A percentile compares a stretch with the other conserved stretches of the same genome.
phyloP scores from a whole-genome alignment of 495 filamentous ascomycete genomes.

The Diplogelasinospora grovesii region DNA sequence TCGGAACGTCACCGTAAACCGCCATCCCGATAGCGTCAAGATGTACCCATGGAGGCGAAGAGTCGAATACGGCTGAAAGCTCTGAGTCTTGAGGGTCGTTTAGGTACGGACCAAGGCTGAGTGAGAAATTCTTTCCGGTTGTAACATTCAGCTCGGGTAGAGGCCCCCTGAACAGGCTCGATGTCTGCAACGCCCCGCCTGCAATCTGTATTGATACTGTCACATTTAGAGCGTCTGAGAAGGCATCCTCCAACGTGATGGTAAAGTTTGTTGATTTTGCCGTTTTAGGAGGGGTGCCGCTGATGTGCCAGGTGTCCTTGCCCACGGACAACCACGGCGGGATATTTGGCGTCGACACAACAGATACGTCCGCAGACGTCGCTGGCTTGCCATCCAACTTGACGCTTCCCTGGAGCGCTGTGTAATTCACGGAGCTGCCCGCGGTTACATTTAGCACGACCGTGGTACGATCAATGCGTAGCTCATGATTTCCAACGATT shows the following conservation, averaged over 20 bases:
- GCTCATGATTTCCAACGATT: slow-evolving; percentile 59
- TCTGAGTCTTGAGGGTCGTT: slow-evolving; percentile 45
- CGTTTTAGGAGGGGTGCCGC: slow-evolving; percentile 54
- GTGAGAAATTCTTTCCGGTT: slow-evolving; percentile 57
- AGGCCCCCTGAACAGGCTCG: slow-evolving; percentile 32
- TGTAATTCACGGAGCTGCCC: slow-evolving; percentile 50
- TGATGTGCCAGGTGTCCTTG: slow-evolving; percentile 51
- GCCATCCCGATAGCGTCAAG: slow-evolving; percentile 52
- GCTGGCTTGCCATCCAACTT: slow-evolving; percentile 56
- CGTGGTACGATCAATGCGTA: slow-evolving; percentile 52
- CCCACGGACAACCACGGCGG: slow-evolving; percentile 71
- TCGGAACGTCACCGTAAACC: slow-evolving; percentile 59
- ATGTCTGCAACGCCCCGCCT: slow-evolving; percentile 1
- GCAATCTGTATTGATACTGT: slow-evolving; percentile 54
- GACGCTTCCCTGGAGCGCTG: slow-evolving; percentile 45
- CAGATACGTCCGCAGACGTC: slow-evolving; percentile 36
- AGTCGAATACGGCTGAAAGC: slow-evolving; percentile 47
- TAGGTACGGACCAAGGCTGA: slow-evolving; percentile 53
- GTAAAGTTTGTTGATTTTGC: slow-evolving; percentile 57
- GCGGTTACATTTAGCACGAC: slow-evolving; percentile 54
- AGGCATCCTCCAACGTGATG: slow-evolving; percentile 57
- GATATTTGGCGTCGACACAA: slow-evolving; percentile 41
- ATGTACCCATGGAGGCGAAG: slow-evolving; percentile 57
- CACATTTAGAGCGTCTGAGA: slow-evolving; percentile 56
- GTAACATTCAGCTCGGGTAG: slow-evolving; percentile 45